Conservation (phyloP, 768 basidiomycete species). For the Hortiboletus flavorubellus region DNA sequence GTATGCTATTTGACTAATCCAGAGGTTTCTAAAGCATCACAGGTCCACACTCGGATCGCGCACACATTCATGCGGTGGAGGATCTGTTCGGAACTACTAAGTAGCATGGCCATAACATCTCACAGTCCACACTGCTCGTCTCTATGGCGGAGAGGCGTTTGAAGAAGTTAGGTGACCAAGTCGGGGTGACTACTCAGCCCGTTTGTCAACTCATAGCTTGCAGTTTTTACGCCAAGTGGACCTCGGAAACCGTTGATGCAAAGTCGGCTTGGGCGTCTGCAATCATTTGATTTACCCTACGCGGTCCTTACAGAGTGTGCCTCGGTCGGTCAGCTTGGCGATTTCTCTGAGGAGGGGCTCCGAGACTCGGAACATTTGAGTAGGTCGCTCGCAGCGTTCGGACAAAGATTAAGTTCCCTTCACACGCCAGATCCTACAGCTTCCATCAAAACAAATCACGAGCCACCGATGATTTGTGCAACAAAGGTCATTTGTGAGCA, state of each 20-base stretch:
- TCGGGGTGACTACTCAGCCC: background rate
- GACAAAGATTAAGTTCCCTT: slow-evolving; percentile 26
- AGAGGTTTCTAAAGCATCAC: slow-evolving; percentile 9
- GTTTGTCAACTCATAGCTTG: background rate
- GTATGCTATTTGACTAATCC: background rate
- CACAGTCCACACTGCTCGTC: slow-evolving; percentile 21
- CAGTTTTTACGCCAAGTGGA: slow-evolving; percentile 18
- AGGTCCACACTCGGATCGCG: slow-evolving; percentile 19
- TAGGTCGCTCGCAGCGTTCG: slow-evolving; percentile 8
- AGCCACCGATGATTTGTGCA: slow-evolving; percentile 45
- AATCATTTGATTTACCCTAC: background rate
- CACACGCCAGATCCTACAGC: slow-evolving; percentile 44
- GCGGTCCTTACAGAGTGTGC: slow-evolving; percentile 1
- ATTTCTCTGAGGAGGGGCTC: slow-evolving; percentile 9
- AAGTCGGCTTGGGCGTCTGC: slow-evolving; percentile 9
- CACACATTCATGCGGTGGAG: slow-evolving; percentile 17
- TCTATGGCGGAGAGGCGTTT: slow-evolving; percentile 20
- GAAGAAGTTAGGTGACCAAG: slow-evolving; percentile 17
- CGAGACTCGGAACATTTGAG: slow-evolving; percentile 7
- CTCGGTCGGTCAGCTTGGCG: slow-evolving; percentile 2
- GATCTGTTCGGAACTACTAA: slow-evolving; percentile 12
- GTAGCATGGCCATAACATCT: slow-evolving; percentile 9
- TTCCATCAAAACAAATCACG: slow-evolving; percentile 43
- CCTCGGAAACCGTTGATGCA: slow-evolving; percentile 11
- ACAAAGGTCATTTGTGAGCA: slow-evolving; percentile 50